Base-by-base conservation (phyloP, 768 basidiomycete genomes). In the Galerina sulciceps region DNA sequence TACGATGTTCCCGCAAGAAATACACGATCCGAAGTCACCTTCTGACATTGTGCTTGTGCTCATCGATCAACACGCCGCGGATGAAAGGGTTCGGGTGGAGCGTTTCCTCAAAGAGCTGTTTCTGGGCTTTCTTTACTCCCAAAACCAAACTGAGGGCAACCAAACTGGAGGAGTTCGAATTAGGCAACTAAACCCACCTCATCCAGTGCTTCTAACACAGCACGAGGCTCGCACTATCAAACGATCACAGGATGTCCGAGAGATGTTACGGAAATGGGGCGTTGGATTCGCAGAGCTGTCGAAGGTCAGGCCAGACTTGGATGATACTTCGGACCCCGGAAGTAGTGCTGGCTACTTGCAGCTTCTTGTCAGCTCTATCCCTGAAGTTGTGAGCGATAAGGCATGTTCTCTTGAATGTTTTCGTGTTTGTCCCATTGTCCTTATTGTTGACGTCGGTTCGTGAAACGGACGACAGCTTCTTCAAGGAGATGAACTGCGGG, bases 21-120 rank as follows among this genome's bases (percentile, higher is more conserved):
- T 43, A 36, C 43, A 48, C 47, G 63, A 53, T 48, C 53, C 43
- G 55, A 31, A 17, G 43, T 34, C 48, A 51, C 34, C 52, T 43
- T 49, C 58, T 40, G 53, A 55, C 48, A 63, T 72, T 46, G 62
- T 71, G 26, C 81, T 99, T 31, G 78, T 96, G 34, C 80, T 99
- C 51, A 81, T 99, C 46, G 97, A 99, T 76, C 97, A 99, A 72
- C 97, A 99, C 70, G 97, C 97, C 11, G 96, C 96, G n/a, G 94
- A 97, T 69, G 97, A 99, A 73, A 87, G 97, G 18, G 78, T 98
- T 44, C 87, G 96, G 18, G 93, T 99, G 58, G 97, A 99, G 75
- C 74, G 77, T 23, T 90, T 93, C 70, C 79, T 96, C 64, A 81
- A 79, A 61, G 84, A 86, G 46, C 69, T 94, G n/a, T 94, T 93